A percentile compares a stretch with the other conserved stretches of the same genome.
Conservation (phyloP, 495 filamentous ascomycete genomes). For the Neurospora tetrasperma region DNA sequence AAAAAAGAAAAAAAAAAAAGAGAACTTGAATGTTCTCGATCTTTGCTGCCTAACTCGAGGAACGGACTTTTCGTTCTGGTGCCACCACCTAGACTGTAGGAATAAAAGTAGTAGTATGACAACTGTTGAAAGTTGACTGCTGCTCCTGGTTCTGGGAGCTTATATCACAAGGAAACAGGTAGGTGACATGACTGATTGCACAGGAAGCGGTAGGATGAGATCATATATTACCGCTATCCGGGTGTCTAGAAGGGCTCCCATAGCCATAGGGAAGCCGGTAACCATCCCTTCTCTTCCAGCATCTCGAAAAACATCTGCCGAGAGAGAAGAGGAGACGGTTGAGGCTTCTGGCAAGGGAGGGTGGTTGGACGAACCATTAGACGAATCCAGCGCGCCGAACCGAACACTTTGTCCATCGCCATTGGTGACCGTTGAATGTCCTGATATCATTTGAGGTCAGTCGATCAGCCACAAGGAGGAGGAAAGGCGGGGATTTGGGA, state of each 20-base stretch:
- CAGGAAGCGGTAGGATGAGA: background rate
- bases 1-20: too few relatives aligned
- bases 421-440: background rate
- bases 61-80: background rate
- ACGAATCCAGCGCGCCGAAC: background rate
- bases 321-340: background rate
- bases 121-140: slow-evolving; percentile 25
- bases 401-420: background rate
- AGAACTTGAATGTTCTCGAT: slow-evolving; percentile 2
- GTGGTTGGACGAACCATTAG: background rate
- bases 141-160: background rate
- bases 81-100: background rate
- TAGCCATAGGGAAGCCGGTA: background rate
- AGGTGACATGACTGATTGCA: background rate
- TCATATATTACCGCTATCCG: background rate
- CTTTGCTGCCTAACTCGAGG: background rate
- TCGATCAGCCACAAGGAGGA: background rate
- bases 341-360: background rate
- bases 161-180: slow-evolving; percentile 5
- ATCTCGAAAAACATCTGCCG: background rate
- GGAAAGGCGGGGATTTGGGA: background rate
- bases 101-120: background rate
- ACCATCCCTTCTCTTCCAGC: background rate
- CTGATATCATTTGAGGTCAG: background rate
- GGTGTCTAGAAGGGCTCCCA: background rate